Evolutionary conservation across 2,329 filamentous ascomycete genomes (phyloP), one percentile per base, ranked within the genome.

Genomic region (Neofusicoccum laricinum): DNA sequence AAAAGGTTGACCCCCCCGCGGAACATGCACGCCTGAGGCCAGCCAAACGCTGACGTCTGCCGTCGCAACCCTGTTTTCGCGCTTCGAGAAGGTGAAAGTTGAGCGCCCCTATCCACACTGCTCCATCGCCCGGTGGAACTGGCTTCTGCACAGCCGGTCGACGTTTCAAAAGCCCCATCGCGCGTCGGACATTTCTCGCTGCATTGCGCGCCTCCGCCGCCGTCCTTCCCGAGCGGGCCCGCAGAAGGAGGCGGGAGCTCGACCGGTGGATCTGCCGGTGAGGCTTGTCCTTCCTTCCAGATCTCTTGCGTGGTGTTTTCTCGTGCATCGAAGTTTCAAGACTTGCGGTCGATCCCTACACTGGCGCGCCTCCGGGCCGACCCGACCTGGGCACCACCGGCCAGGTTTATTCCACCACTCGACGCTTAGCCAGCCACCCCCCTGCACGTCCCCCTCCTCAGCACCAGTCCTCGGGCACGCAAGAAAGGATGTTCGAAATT

Each of bases 121-220:
- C 25, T 30, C 25, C 25, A 30, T 30, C 12, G 34, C 11, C 36
- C 17, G 50, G 19, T 25, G 34, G 34, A 21, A 30, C 25, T 30
- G 5, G 4, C 25, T 30, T 30, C 25, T 30, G 25, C 25, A 34
- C 17, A 58, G 17, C 7, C 30, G 2, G 34, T n/a, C 50, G 21
- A 7, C 4, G 38, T 58, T 58, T 55, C 51, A 34, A n/a, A 40
- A 15, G 15, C 21, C 21, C 53, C 53, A 19, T 17, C 21, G 25
- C 2, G 10, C 4, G 17, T 45, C 53, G 53, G 53, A 58, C 53
- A 43, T 58, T 45, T 58, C 53, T 58, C 53, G 53, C 53, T 58
- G 51, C 36, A 25, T 4, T n/a, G 34, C 51, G 11, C 17, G 15
- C 38, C 6, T 38, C 36, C 36, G 11, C 36, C 14, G 11, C 14